phyloP scores from a whole-genome alignment of 2,329 filamentous ascomycete genomes.

The Colletotrichum horii region DNA sequence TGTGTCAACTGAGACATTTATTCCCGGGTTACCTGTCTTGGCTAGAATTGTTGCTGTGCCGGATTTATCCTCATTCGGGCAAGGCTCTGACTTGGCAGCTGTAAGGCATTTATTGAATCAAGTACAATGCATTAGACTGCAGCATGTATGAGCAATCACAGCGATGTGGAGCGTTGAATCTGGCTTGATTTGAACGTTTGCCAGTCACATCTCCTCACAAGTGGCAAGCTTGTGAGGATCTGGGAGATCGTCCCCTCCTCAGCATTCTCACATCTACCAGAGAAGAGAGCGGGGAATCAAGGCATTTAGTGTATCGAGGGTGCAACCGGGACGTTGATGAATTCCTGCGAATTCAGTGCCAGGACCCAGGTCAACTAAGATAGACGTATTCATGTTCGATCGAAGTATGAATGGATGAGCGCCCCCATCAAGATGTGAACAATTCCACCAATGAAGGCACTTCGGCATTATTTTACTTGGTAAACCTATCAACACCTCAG shows the following conservation, averaged over 20 bases:
- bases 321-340: accelerated
- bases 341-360: accelerated
- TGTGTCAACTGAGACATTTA: neutral
- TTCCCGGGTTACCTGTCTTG: neutral
- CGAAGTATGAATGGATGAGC: neutral
- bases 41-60: neutral
- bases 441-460: neutral
- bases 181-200: neutral
- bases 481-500: neutral
- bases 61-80: accelerated
- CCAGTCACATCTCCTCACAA: accelerated
- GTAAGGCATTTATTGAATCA: neutral
- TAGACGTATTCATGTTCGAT: neutral
- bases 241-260: neutral
- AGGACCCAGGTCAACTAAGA: accelerated
- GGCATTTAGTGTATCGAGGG: accelerated
- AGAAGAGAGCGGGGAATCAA: neutral
- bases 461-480: neutral
- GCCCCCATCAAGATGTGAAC: accelerated
- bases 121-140: neutral
- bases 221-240: accelerated
- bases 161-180: neutral
- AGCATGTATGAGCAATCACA: neutral
- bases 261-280: accelerated
- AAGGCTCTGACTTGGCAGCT: neutral